Evolutionary conservation across 2,329 filamentous ascomycete genomes (phyloP).

Genomic region (Cryphonectria japonica): DNA sequence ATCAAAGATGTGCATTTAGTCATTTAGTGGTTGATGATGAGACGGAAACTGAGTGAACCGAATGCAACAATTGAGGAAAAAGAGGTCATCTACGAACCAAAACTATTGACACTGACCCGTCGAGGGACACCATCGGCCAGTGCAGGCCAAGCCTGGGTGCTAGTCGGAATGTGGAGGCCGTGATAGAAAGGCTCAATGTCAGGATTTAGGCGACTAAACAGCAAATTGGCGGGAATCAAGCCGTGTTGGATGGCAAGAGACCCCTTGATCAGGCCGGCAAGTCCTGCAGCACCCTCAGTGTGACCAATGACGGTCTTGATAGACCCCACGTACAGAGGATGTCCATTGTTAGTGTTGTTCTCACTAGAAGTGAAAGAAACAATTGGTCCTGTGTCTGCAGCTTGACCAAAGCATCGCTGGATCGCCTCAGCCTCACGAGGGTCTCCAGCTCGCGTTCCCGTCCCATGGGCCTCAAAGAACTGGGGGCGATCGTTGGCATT

Average conservation of each 20-base stretch:
- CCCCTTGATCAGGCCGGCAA: constrained; percentile 45
- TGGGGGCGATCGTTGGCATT: constrained; percentile 43
- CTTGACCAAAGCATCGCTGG: background rate
- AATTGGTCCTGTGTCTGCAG: background rate
- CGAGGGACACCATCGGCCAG: constrained; percentile 21
- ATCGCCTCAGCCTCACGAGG: constrained; percentile 42
- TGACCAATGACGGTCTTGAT: constrained; percentile 45
- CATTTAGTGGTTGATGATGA: background rate
- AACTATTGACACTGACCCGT: constrained; percentile 10
- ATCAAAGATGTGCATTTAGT: background rate
- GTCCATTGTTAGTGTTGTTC: background rate
- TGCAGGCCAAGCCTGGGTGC: constrained; percentile 34
- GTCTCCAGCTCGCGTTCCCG: constrained; percentile 44
- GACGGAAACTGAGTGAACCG: background rate
- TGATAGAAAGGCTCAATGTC: constrained; percentile 37
- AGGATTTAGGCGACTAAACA: constrained; percentile 41
- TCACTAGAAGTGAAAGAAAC: background rate
- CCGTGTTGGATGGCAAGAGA: constrained; percentile 42
- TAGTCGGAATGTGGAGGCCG: constrained; percentile 31
- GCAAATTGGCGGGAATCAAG: constrained; percentile 41
- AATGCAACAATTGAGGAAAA: background rate
- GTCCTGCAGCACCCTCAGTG: constrained; percentile 46
- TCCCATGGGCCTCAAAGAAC: constrained; percentile 53
- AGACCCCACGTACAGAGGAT: constrained; percentile 36
- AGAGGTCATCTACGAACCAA: background rate